A percentile compares a stretch with the other conserved stretches of the same genome.
Conservation (phyloP, 495 filamentous ascomycete species). For the Talaromyces wortmannii region DNA sequence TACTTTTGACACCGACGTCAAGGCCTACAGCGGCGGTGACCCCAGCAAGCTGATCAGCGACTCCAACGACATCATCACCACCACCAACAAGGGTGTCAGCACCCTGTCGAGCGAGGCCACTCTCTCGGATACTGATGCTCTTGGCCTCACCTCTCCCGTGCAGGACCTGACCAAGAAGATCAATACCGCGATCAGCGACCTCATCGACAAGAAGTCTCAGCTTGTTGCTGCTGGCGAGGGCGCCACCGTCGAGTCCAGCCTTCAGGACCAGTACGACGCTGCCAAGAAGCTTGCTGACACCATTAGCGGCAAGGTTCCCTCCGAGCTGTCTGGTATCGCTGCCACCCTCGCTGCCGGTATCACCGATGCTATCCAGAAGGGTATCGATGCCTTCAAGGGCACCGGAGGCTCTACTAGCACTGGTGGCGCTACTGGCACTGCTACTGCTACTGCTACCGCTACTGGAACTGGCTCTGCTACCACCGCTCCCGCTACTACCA, state of each 20-base stretch:
- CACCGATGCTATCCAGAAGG: constrained; percentile 24
- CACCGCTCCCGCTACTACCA: neutral
- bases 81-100: constrained; percentile 22
- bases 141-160: constrained; percentile 23
- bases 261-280: constrained; percentile 22
- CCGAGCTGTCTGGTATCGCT: constrained; percentile 15
- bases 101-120: constrained; percentile 12
- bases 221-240: constrained; percentile 27
- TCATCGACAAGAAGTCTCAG: constrained; percentile 24
- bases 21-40: constrained; percentile 25
- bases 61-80: constrained; percentile 22
- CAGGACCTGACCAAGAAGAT: constrained; percentile 23
- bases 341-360: constrained; percentile 19
- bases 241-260: constrained; percentile 12
- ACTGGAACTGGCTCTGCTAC: neutral
- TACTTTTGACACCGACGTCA: constrained; percentile 26
- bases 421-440: constrained; percentile 6
- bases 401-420: constrained; percentile 6
- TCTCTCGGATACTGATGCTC: constrained; percentile 21
- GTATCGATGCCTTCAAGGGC: constrained; percentile 15
- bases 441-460: constrained; percentile 6
- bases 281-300: constrained; percentile 22
- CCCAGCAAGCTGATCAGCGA: constrained; percentile 18
- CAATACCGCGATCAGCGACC: constrained; percentile 17
- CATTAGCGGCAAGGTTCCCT: constrained; percentile 26